Conservation (phyloP, 108 stramenopile species). For the Licmophora abbreviata region DNA sequence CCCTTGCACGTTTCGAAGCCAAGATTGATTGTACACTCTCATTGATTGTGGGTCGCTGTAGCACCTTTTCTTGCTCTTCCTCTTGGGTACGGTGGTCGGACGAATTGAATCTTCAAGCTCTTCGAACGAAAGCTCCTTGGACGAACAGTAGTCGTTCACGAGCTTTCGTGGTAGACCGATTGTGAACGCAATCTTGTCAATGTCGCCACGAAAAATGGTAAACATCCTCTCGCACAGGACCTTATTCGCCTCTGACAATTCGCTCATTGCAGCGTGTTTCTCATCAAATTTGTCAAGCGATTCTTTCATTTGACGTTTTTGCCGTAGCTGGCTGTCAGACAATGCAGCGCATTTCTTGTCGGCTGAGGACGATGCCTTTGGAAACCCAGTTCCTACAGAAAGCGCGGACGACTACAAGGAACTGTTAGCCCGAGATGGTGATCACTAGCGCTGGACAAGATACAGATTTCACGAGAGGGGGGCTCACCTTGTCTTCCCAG, state of each 20-base stretch:
- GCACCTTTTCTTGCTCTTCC: slow-evolving; percentile 16
- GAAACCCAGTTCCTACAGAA: no score
- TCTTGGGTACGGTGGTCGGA: slow-evolving; percentile 8
- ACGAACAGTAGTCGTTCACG: slow-evolving; percentile 11
- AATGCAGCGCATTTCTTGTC: background rate
- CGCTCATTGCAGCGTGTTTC: background rate
- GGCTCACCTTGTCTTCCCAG: slow-evolving; percentile 28
- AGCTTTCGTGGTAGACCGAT: slow-evolving; percentile 15
- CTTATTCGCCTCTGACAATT: slow-evolving; percentile 2
- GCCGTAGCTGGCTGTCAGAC: background rate
- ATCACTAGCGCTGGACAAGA: no score
- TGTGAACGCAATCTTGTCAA: slow-evolving; percentile 24
- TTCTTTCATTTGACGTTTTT: background rate
- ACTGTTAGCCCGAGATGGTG: no score
- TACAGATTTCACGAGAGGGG: no score
- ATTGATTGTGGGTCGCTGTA: slow-evolving; percentile 15
- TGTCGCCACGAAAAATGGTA: slow-evolving; percentile 36
- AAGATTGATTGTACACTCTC: slow-evolving; percentile 37
- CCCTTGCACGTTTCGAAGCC: slow-evolving; percentile 29
- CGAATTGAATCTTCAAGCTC: slow-evolving; percentile 16
- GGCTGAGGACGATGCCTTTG: no score
- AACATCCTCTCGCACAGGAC: slow-evolving; percentile 29
- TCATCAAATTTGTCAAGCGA: background rate
- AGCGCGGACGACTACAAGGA: no score
- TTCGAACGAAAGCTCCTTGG: slow-evolving; percentile 12